A percentile compares a stretch with the other conserved stretches of the same genome.
phyloP scores from a whole-genome alignment of 2,329 filamentous ascomycete species.

The Trichocomaceae sp. region DNA sequence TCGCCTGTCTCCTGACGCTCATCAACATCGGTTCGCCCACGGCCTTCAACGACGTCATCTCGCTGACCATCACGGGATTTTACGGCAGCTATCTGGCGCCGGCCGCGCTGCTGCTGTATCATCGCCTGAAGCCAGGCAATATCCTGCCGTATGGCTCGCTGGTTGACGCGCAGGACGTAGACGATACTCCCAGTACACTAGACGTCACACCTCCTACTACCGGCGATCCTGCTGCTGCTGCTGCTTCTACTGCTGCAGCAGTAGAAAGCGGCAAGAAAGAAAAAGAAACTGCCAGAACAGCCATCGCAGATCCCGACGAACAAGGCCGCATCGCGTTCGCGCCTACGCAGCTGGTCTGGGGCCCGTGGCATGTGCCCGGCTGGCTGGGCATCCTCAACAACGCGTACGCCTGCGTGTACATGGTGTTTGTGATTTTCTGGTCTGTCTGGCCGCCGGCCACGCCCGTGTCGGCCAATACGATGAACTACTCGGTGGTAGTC shows the following conservation, averaged over 20 bases:
- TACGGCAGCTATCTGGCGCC: conserved; percentile 33
- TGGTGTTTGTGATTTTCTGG: conserved; percentile 52
- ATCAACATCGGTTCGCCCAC: conserved; percentile 38
- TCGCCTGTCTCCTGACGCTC: conserved; percentile 41
- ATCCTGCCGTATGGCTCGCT: conserved; percentile 34
- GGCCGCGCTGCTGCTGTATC: conserved; percentile 27
- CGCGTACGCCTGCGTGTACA: conserved; percentile 47
- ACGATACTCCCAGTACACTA: too few relatives aligned
- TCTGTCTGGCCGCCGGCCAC: conserved; percentile 43
- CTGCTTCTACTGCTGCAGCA: neutral
- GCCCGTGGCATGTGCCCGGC: conserved; percentile 50
- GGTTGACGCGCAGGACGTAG: conserved; percentile 18
- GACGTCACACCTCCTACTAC: too few relatives aligned
- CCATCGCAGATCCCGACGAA: conserved; percentile 1
- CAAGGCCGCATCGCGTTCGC: conserved; percentile 20
- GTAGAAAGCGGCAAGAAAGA: neutral
- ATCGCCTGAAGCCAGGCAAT: conserved; percentile 27
- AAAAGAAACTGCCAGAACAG: neutral
- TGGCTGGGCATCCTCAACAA: conserved; percentile 50
- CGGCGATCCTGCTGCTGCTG: neutral
- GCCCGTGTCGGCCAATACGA: conserved; percentile 28
- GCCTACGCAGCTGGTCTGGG: conserved; percentile 41
- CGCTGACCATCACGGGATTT: conserved; percentile 37
- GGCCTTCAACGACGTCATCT: conserved; percentile 47
- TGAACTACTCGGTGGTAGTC: conserved; percentile 46